These are phyloP conservation scores for Arctostaphylos glauca DNA, from an alignment of 148 eudicot species.

Conservation along the genomic window DNA sequence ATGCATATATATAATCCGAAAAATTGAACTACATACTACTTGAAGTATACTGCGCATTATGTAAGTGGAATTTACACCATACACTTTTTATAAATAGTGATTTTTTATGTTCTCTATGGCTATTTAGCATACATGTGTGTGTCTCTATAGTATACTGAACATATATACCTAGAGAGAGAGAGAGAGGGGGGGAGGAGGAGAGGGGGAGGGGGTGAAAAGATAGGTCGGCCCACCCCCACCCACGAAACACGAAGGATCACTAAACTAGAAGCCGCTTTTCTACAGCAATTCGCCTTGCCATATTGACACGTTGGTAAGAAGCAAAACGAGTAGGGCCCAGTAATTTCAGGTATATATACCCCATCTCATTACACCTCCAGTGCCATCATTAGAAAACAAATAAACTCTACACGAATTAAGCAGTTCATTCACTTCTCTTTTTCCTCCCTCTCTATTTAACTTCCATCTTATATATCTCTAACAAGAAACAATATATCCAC, in stretches of 20 bases:
- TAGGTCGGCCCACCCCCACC: conserved; percentile 1
- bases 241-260: background rate
- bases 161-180: background rate
- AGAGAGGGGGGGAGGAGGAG: background rate
- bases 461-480: background rate
- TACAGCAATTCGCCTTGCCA: conserved; percentile 4
- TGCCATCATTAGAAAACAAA: conserved; percentile 15
- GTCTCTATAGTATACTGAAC: background rate
- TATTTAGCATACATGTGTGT: background rate
- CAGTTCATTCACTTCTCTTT: background rate
- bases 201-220: background rate
- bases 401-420: background rate
- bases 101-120: too few species aligned
- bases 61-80: too few species aligned
- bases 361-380: background rate
- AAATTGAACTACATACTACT: too few species aligned
- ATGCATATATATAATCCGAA: too few species aligned
- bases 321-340: conserved; percentile 9
- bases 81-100: too few species aligned
- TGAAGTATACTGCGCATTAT: too few species aligned
- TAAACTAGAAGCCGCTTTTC: conserved; percentile 23
- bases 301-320: conserved; percentile 25
- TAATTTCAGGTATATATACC: conserved; percentile 23
- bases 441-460: background rate
- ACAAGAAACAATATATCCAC: background rate